Evolutionary conservation across 306 rosid species (phyloP).

Genomic region (Rosa multiflora): DNA sequence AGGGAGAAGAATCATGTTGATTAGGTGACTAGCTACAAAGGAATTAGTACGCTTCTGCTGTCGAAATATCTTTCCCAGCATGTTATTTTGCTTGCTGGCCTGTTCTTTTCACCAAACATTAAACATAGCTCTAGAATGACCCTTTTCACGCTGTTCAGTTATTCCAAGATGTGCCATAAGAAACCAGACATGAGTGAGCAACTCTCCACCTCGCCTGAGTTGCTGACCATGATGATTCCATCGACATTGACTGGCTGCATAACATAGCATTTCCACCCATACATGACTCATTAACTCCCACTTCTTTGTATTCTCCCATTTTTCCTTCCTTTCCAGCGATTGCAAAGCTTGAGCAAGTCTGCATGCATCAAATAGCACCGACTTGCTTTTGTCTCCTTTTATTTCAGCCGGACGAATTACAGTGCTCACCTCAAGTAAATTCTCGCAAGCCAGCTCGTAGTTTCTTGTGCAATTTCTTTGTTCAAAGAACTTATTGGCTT

Average conservation of each 20-base stretch:
- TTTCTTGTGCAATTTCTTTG: neutral
- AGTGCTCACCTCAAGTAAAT: neutral
- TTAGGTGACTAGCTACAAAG: too few species aligned
- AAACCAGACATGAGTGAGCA: slow-evolving; percentile 33
- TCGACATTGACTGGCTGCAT: slow-evolving; percentile 10
- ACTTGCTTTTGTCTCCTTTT: slow-evolving; percentile 21
- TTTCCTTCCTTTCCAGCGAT: rapidly evolving
- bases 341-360: slow-evolving; percentile 11
- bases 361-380: slow-evolving; percentile 27
- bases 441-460: neutral
- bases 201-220: slow-evolving; percentile 24
- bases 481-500: neutral
- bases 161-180: slow-evolving; percentile 31
- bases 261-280: slow-evolving; percentile 24
- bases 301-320: neutral
- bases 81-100: too few species aligned
- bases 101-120: too few species aligned
- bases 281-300: slow-evolving; percentile 9
- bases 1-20: too few species aligned
- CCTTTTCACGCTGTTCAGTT: too few species aligned
- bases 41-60: too few species aligned
- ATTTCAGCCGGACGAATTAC: neutral
- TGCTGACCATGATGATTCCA: slow-evolving; percentile 15
- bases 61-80: too few species aligned
- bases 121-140: too few species aligned